These are phyloP conservation scores for Auriscalpium microsporum DNA, from an alignment of 768 basidiomycete genomes.

Conservation along the genomic window DNA sequence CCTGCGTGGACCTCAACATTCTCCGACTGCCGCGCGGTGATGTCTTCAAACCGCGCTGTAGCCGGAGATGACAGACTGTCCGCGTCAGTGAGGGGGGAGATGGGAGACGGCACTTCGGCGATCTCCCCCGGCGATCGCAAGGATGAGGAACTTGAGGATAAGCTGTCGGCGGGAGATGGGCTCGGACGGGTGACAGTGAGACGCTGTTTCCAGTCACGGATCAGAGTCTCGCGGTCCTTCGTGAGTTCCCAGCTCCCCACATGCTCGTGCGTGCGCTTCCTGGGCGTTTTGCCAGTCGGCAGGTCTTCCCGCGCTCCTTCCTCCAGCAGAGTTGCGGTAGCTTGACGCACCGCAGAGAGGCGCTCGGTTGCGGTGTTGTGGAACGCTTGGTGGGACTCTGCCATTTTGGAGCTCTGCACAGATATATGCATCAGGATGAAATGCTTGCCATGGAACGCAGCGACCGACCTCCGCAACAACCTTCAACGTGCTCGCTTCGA, in stretches of 20 bases:
- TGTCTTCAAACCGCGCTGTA: background rate
- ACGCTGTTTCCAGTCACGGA: conserved; percentile 37
- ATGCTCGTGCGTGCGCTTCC: conserved; percentile 65
- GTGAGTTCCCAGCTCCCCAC: conserved; percentile 68
- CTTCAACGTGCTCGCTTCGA: conserved; percentile 34
- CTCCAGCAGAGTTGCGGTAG: conserved; percentile 42
- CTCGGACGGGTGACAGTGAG: conserved; percentile 6
- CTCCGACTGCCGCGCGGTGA: background rate
- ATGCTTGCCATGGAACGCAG: too few species aligned
- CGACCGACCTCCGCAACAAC: conserved; percentile 46
- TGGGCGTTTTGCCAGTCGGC: conserved; percentile 68
- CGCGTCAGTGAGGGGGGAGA: background rate
- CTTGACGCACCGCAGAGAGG: conserved; percentile 41
- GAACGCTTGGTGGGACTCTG: conserved; percentile 35
- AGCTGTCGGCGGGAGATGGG: background rate
- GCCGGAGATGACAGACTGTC: background rate
- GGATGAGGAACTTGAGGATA: background rate
- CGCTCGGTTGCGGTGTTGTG: conserved; percentile 33
- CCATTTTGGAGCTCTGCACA: conserved; percentile 34
- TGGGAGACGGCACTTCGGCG: too few species aligned
- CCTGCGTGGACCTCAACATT: background rate
- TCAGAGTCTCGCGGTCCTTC: conserved; percentile 47
- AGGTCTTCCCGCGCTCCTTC: conserved; percentile 55
- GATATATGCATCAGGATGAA: background rate
- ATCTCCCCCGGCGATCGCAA: too few species aligned